phyloP scores from a whole-genome alignment of 2,329 filamentous ascomycete species.

The Onygena corvina region DNA sequence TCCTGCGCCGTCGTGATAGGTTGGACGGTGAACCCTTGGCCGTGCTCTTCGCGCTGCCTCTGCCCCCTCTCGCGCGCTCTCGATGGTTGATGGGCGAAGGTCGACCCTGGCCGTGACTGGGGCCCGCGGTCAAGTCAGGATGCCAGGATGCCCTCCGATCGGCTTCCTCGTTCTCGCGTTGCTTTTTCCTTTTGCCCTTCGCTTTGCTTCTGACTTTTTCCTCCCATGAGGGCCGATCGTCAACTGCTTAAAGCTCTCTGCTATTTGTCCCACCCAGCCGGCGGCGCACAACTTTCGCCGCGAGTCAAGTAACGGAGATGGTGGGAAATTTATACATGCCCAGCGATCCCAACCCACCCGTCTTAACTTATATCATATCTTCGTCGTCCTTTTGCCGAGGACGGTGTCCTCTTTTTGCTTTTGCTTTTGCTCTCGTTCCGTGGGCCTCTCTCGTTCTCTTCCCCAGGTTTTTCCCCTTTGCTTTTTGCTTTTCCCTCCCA shows the following conservation, averaged over 20 bases:
- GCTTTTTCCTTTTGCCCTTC: neutral
- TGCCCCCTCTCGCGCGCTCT: neutral
- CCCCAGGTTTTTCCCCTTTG: neutral
- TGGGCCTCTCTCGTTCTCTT: neutral
- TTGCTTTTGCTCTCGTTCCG: neutral
- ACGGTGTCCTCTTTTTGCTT: neutral
- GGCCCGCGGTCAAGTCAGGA: no score
- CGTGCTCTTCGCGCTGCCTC: slow-evolving; percentile 12
- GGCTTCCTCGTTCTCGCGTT: neutral
- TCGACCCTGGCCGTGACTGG: no score
- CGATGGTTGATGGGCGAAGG: no score
- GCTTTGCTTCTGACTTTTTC: neutral
- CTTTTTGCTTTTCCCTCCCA: neutral
- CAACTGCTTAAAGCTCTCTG: slow-evolving; percentile 1
- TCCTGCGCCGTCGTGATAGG: slow-evolving; percentile 11
- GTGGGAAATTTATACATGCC: no score
- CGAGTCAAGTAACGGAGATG: no score
- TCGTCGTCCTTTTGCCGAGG: no score
- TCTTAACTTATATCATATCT: slow-evolving; percentile 4
- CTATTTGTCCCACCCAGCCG: neutral
- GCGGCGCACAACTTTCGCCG: neutral
- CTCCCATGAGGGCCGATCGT: neutral
- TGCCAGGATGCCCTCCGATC: no score
- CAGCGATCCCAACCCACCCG: neutral
- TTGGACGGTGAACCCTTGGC: slow-evolving; percentile 9